Evolutionary conservation across 129 eudicot species (phyloP).

Genomic region (Ambrosia trifida): DNA sequence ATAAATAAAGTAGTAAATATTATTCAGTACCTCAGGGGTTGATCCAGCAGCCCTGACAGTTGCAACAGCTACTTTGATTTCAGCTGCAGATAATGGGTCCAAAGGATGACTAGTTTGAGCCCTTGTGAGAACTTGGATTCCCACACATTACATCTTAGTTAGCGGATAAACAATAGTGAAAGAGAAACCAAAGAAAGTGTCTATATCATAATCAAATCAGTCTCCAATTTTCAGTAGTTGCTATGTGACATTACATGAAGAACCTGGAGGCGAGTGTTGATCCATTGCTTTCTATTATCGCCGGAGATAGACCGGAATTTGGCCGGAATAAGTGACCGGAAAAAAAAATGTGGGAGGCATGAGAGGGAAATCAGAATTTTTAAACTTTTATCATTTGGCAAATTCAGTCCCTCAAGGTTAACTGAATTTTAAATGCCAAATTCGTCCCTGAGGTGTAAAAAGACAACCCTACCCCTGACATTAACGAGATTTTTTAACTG

Average conservation of each 20-base stretch:
- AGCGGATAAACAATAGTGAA: conserved; percentile 22
- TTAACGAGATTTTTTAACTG: too few relatives aligned
- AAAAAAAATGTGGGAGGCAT: too few relatives aligned
- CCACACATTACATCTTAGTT: conserved; percentile 36
- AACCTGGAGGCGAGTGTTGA: too few relatives aligned
- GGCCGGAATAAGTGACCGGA: too few relatives aligned
- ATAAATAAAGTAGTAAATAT: not conserved
- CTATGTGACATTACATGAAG: conserved; percentile 2
- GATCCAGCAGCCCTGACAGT: conserved; percentile 99
- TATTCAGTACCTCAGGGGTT: conserved; percentile 75
- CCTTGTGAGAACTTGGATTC: conserved; percentile 68
- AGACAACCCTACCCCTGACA: too few relatives aligned
- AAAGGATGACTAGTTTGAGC: conserved; percentile 90
- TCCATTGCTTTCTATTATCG: too few relatives aligned
- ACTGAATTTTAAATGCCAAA: too few relatives aligned
- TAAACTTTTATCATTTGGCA: too few relatives aligned
- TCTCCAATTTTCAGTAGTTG: not conserved
- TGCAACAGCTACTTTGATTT: conserved; percentile 88
- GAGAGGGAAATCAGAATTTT: too few relatives aligned
- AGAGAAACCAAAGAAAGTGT: not conserved
- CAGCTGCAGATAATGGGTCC: conserved; percentile 95
- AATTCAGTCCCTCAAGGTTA: too few relatives aligned
- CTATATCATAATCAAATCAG: not conserved
- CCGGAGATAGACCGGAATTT: too few relatives aligned
- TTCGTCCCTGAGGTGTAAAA: too few relatives aligned